Conservation (phyloP, 495 filamentous ascomycete genomes). For the Geopyxis carbonaria region DNA sequence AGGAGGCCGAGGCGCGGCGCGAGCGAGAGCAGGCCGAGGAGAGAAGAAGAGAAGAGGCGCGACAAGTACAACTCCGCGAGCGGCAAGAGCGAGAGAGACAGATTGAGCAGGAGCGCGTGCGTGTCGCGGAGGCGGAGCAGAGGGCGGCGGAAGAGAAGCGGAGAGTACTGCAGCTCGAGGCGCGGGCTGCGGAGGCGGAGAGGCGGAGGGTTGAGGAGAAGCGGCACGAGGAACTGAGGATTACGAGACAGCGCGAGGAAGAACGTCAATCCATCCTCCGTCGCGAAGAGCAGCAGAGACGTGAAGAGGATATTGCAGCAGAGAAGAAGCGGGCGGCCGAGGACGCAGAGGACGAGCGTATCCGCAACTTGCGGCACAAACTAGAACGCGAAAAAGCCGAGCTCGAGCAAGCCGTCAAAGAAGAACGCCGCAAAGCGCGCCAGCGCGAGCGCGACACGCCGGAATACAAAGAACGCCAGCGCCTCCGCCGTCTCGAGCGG, state of each 20-base stretch:
- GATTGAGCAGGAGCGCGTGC: not conserved
- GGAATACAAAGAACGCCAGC: conserved; percentile 14
- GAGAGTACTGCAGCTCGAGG: not conserved
- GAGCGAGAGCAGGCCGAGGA: conserved; percentile 15
- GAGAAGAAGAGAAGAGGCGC: conserved; percentile 6
- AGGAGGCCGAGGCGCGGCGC: conserved; percentile 1
- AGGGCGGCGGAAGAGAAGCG: not conserved
- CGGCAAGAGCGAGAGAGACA: not conserved
- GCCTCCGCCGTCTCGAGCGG: conserved; percentile 9
- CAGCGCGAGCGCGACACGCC: conserved; percentile 11
- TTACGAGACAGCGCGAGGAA: conserved; percentile 9
- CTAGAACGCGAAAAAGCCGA: conserved; percentile 2
- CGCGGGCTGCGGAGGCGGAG: not conserved
- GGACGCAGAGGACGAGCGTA: not conserved
- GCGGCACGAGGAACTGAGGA: conserved; percentile 9
- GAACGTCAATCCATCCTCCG: conserved; percentile 7
- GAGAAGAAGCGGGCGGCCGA: conserved; percentile 7
- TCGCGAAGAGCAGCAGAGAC: conserved; percentile 10
- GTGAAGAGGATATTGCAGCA: not conserved
- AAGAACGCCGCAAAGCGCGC: conserved; percentile 4
- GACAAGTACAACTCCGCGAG: not conserved
- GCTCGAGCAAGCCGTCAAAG: conserved; percentile 1
- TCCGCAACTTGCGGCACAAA: not conserved
- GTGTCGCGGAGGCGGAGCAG: not conserved
- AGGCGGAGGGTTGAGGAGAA: not conserved